Base-by-base conservation (phyloP, 2,329 filamentous ascomycete genomes). In the Fusarium tjaetaba region DNA sequence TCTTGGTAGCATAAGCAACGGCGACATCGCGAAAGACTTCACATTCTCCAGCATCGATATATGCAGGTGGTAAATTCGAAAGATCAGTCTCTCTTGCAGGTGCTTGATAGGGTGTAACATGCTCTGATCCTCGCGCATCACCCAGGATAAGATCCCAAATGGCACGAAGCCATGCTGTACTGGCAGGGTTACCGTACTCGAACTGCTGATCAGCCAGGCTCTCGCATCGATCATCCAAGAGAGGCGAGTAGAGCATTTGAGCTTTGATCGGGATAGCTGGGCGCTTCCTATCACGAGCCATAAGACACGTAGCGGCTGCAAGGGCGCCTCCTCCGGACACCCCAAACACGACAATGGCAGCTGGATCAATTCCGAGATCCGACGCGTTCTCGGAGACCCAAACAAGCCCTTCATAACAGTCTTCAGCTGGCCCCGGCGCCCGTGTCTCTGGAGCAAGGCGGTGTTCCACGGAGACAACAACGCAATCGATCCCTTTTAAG, bases 91-190 rank as follows among this genome's bases (percentile, higher is more conserved):
- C 63, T n/a, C 63, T 36, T 4, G 34, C 49, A 2, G 61, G 63
- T 6, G 61, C 61, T 30, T 65, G 36, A 42, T 66, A 65, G 0
- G 48, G 7, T 16, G 41, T 65, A 4, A 65, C 61, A n/a, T 36
- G 28, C 4, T 49, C 49, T 10, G 41, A 32, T 13, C 49, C 49
- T 2, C 61, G 41, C 2, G 16, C 15, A n/a, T 66, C 63, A 30
- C 61, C 61, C 11, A 66, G 49, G 26, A 66, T 65, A 2, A 65
- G 61, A 3, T 66, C 49, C 63, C 63, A 66, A 22, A 65, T 65
- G 10, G 48, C 41, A 11, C 63, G 63, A 42, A 57, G 48, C 63
- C 63, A 66, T 2, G 30, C 32, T 6, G 63, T 66, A 5, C 22
- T 28, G 28, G 61, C 48, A 16, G 61, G 61, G 14, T 65, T 65